A percentile compares a stretch with the other conserved stretches of the same genome.
Conservation (phyloP, 2,329 filamentous ascomycete species). For the Phoma sp. region DNA sequence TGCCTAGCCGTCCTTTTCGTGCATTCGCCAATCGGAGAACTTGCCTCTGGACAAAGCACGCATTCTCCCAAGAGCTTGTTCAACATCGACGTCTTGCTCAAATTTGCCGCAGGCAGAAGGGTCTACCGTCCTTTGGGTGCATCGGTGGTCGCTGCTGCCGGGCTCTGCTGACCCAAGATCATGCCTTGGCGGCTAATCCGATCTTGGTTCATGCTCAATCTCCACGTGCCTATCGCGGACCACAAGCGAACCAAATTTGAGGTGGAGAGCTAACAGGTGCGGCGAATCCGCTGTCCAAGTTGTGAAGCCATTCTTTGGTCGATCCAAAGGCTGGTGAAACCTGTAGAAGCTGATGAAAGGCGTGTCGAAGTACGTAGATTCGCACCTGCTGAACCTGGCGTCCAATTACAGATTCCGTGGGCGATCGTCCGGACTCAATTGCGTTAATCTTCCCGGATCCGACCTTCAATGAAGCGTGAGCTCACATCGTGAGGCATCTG, state of each 20-base stretch:
- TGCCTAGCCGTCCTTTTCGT: not conserved
- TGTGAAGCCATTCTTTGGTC: not conserved
- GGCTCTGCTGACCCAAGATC: not conserved
- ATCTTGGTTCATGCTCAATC: conserved; percentile 1
- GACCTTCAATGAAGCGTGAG: no score
- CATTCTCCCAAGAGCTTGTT: not conserved
- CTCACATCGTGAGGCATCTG: no score
- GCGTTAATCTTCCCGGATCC: no score
- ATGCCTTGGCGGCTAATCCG: not conserved
- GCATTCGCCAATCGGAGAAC: conserved; percentile 1
- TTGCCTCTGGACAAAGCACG: conserved; percentile 3
- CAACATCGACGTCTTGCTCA: not conserved
- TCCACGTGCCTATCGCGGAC: conserved; percentile 1
- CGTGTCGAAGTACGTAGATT: not conserved
- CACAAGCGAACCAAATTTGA: not conserved
- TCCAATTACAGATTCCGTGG: not conserved
- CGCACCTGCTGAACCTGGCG: not conserved
- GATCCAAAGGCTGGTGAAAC: not conserved
- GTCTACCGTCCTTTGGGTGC: not conserved
- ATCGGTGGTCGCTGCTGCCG: not conserved
- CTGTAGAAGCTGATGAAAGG: not conserved
- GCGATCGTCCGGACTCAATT: no score
- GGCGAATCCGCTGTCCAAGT: not conserved
- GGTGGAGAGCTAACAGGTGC: not conserved
- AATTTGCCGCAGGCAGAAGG: not conserved